Evolutionary conservation across 129 eudicot species (phyloP), one percentile per base, ranked within the genome.

Genomic region (Chrysanthemum lavandulifolium): DNA sequence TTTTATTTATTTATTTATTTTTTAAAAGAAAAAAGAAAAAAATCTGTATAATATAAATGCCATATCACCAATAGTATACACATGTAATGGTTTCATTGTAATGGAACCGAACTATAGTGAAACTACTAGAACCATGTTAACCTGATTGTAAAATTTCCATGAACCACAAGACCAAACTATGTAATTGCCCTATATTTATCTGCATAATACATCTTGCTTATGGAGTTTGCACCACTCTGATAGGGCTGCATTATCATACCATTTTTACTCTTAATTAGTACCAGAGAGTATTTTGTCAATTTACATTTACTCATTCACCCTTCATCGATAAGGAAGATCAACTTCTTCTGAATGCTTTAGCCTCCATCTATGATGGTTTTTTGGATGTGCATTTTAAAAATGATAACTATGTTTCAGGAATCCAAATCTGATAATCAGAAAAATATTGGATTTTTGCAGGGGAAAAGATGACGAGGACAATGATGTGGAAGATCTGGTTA

Each of bases 401-500:
- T 43, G 74, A 6, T 40, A 40, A 40, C 0, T 7, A 7, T 7
- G 10, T 49, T 36, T 18, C 43, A 6, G 57, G 2, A 11, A 43
- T 58, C 13, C 18, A 1, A 12, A 36, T 55, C 60, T 15, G 55
- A 56, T 69, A 7, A 56, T 70, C 40, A 55, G 9, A 56, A 70
- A 70, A 1, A 63, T 11, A 61, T 43, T 49, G 45, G 43, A 59
- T 48, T 21, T 53, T 76, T 71, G 51, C 77, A 93, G 98, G 84
- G 93, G 72, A 48, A 89, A 81, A 73, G 93, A 77, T 62, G 98
- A 90, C 11, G 96, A 85, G 78, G 95, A 87, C 67, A 71, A 74
- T 71, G 98, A 90, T 77, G 78, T 85, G 76, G 85, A 81, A 73
- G 97, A 90, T 72, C 76, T 93, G 86, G 83, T 84, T 51, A 82